Evolutionary conservation across 768 basidiomycete species (phyloP), one percentile per base, ranked within the genome.

Genomic region (Mycena rosella): DNA sequence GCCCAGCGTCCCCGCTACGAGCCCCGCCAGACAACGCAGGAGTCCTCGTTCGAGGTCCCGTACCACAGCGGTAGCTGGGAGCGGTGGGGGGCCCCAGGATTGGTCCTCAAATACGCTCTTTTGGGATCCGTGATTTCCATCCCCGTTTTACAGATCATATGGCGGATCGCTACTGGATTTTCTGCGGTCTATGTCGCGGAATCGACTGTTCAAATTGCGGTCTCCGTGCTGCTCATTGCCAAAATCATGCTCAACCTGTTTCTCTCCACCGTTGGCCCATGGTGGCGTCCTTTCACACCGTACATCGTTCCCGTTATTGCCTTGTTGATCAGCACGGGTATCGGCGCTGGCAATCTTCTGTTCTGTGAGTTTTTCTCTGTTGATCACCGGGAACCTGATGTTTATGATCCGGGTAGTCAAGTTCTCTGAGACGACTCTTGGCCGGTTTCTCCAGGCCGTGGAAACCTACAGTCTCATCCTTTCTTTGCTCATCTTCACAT

Each of bases 361-460:
- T 69, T 73, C 40, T 88, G 93, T 93, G 73, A 80, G 91, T 84
- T n/a, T n/a, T n/a, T 42, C 8, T 22, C 34, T 5, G 59, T 22
- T 30, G 18, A 14, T 52, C 64, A 3, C 24, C 56, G 11, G 2
- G 56, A 29, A 52, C 65, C 51, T 42, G 58, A 49, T 57, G 22
- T 59, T 45, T 24, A 38, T 69, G 55, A 65, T 57, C 27, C 5
- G 17, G 32, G 29, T 70, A 93, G 91, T 90, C 75, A 78, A 82
- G 59, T 92, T 93, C 73, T 87, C 92, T 3, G 93, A 94, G 78
- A 87, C 86, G 8, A 82, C 83, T 13, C 78, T 91, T 1, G 93
- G 92, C n/a, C 88, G 90, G 51, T 87, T 93, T 71, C 80, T 87
- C 62, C 85, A 88, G 70, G 89, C 88, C 17, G 77, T 89, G 36